Percentiles rank a stretch among this genome's conserved stretches.
These are phyloP conservation scores for Amauroascus niger DNA, from an alignment of 2,329 filamentous ascomycete genomes.

Conservation along the genomic window DNA sequence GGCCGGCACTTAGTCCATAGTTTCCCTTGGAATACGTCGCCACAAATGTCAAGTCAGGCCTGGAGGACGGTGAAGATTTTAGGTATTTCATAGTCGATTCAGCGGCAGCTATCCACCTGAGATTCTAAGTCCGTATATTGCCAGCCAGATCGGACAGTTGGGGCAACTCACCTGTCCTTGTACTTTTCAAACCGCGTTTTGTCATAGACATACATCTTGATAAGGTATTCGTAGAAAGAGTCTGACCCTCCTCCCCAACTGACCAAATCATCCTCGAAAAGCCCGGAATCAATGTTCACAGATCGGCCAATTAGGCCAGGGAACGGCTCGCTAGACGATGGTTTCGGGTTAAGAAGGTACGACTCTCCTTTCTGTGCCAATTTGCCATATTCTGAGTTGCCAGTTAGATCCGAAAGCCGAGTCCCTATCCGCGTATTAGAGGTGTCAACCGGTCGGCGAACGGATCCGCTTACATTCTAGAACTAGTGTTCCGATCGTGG, in stretches of 20 bases:
- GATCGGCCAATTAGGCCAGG: conserved; percentile 64
- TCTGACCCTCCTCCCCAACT: conserved; percentile 71
- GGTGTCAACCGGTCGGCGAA: neutral
- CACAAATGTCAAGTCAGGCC: conserved; percentile 61
- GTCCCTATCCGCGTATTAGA: conserved; percentile 15
- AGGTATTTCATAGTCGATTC: conserved; percentile 66
- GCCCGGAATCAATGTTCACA: conserved; percentile 55
- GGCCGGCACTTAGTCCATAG: conserved; percentile 33
- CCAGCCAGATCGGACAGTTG: neutral
- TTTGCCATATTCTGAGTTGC: conserved; percentile 54
- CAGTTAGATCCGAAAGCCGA: conserved; percentile 64
- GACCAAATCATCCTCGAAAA: conserved; percentile 57
- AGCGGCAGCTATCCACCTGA: conserved; percentile 61
- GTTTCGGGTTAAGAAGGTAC: conserved; percentile 59
- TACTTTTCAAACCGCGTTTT: conserved; percentile 53
- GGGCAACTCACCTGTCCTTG: conserved; percentile 41
- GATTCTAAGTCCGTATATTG: neutral
- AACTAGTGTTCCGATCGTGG: conserved; percentile 66
- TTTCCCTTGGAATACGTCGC: conserved; percentile 30
- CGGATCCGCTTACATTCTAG: conserved; percentile 52
- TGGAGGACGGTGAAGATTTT: conserved; percentile 54
- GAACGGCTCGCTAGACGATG: conserved; percentile 57
- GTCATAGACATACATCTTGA: conserved; percentile 86
- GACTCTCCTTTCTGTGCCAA: conserved; percentile 59
- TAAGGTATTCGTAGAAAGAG: conserved; percentile 79